Evolutionary conservation across 2,329 filamentous ascomycete genomes (phyloP), one percentile per base, ranked within the genome.

Genomic region (Myrmaecium sp.): DNA sequence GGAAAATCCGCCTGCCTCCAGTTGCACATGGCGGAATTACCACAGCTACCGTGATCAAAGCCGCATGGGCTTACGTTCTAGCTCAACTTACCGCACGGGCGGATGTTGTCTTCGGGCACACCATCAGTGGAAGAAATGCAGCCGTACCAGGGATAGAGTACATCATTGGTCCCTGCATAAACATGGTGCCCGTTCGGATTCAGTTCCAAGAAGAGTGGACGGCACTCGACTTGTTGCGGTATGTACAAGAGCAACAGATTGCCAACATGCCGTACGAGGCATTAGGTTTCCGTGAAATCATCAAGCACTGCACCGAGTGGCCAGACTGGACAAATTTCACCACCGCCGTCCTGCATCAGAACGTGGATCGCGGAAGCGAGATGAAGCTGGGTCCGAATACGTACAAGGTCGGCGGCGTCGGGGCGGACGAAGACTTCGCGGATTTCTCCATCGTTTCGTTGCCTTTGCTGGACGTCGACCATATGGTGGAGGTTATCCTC

Each of bases 141-240:
- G 64, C 64, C 30, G 54, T 71, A 1, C 52, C 60, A 10, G 57
- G 57, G 20, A 60, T 64, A 12, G 66, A 72, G 32, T 53, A 54
- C 28, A 65, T 74, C 24, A 58, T 68, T 23, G 74, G 74, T 0
- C 73, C 73, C 0, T 74, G 69, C 33, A 72, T 72, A 58, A 72
- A 77, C 37, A 71, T 75, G 39, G 59, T 74, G 1, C 73, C 74
- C 1, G 60, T 76, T 17, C 61, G 73, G 12, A 62, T 77, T 1
- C 39, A 40, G 1, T 45, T 56, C 32, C 49, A 54, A 3, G 38
- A 55, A 0, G 41, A 46, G 3, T 67, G 64, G 60, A 47, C 49
- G 2, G 40, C 46, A 15, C 30, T 39, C 8, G 42, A 49, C 16
- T 37, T 55, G 0, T 36, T 57, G 6, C 33, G 34, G 6, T 36